phyloP scores from a whole-genome alignment of 495 filamentous ascomycete species.

The Cercophora scortea region DNA sequence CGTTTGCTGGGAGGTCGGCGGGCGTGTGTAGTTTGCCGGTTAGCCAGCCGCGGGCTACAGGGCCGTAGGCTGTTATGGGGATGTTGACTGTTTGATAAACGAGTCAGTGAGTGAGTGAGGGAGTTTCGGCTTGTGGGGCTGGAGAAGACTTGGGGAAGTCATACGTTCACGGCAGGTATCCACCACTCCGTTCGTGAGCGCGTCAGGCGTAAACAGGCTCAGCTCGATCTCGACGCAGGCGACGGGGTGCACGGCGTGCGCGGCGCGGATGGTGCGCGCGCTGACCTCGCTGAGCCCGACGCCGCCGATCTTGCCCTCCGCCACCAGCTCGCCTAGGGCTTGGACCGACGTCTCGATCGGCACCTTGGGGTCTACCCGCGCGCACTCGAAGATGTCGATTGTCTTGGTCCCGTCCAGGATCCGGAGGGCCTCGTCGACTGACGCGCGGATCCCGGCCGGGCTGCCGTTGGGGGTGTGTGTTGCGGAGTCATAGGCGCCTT shows the following conservation, averaged over 20 bases:
- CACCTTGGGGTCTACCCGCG: conserved; percentile 59
- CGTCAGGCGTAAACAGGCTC: conserved; percentile 54
- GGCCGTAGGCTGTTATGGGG: conserved; percentile 57
- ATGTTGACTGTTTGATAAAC: conserved; percentile 41
- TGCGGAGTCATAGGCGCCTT: conserved; percentile 43
- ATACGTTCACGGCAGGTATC: conserved; percentile 54
- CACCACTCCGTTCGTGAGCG: conserved; percentile 49
- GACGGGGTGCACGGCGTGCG: conserved; percentile 61
- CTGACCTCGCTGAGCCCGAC: conserved; percentile 68
- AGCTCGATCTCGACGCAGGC: conserved; percentile 73
- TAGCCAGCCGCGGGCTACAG: conserved; percentile 45
- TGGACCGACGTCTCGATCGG: conserved; percentile 37
- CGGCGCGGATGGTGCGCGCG: conserved; percentile 64
- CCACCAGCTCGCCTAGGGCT: conserved; percentile 14
- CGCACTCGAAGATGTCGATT: conserved; percentile 76
- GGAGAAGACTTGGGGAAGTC: too few relatives aligned
- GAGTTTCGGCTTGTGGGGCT: too few relatives aligned
- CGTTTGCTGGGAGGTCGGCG: conserved; percentile 56
- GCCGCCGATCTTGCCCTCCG: conserved; percentile 64
- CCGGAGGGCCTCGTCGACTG: conserved; percentile 60
- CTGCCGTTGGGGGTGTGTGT: conserved; percentile 45
- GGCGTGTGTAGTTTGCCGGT: conserved; percentile 57
- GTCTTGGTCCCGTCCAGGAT: conserved; percentile 65
- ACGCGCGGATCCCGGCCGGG: conserved; percentile 53
- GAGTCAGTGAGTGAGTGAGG: too few relatives aligned